Evolutionary conservation across 331 rosid species (phyloP), one percentile per base, ranked within the genome.

Genomic region (Quercus tomentella): DNA sequence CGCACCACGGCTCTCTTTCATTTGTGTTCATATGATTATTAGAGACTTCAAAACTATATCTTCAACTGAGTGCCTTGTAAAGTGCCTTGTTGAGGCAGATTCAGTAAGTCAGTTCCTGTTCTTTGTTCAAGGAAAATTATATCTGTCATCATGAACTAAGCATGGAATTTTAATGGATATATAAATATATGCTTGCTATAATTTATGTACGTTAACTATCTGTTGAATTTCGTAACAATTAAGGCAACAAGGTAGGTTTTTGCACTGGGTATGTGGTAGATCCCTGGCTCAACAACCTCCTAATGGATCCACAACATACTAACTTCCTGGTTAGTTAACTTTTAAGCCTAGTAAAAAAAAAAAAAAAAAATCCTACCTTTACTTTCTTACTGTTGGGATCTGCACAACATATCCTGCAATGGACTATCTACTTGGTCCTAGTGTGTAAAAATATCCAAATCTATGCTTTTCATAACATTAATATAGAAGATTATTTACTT

Each of bases 21-120:
- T 79, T 56, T 84, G 92, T 60, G 77, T 79, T 52, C 78, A 80
- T 63, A 73, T 74, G 70, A 23, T 88, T 74, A 74, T 81, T 3
- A 82, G 76, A 72, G 82, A 88, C 79, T 88, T 86, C 66, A 81
- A 79, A 26, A 81, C 79, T 63, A 82, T 88, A 51, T 73, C 87
- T 41, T 72, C 85, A 74, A 84, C 88, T n/a, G n/a, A n/a, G n/a
- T n/a, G n/a, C 8, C 80, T 86, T 62, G 76, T 86, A n/a, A 84
- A 78, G 81, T 80, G 33, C 4, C 81, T 77, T 65, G 87, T 82
- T 37, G 89, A 82, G 66, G 80, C 76, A 26, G 89, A 86, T 82
- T 56, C 84, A 68, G 89, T 86, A 86, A 86, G 89, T 33, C 60
- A 4, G 30, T 66, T 72, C 37, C 21, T 52, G 37, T 31, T 54